A percentile compares a stretch with the other conserved stretches of the same genome.
Evolutionary conservation across 345 rosid genomes (phyloP).

Genomic region (Syzygium jambos): DNA sequence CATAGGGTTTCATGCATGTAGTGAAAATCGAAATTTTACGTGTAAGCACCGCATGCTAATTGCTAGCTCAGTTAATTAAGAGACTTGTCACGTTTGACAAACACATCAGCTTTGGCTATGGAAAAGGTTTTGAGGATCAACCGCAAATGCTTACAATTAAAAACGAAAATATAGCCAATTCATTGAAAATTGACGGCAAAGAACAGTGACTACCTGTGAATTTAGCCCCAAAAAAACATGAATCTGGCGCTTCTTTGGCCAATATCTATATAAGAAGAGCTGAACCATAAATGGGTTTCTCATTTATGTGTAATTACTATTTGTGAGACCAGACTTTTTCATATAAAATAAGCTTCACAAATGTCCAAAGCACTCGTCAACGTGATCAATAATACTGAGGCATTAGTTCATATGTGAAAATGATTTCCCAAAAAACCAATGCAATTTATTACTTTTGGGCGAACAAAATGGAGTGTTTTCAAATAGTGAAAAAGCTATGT

Average conservation of each 20-base stretch:
- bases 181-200: background rate
- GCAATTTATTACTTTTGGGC: background rate
- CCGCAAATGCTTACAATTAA: background rate
- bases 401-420: background rate
- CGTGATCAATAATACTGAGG: background rate
- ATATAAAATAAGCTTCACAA: background rate
- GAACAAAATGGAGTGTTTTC: background rate
- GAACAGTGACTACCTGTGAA: background rate
- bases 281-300: background rate
- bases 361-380: background rate
- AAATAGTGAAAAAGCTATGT: background rate
- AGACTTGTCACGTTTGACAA: too few species aligned
- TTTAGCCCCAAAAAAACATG: background rate
- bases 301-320: background rate
- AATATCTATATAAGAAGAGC: background rate
- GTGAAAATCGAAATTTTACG: too few species aligned
- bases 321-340: background rate
- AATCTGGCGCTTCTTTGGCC: background rate
- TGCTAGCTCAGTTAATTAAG: too few species aligned
- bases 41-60: too few species aligned
- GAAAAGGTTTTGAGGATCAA: too few species aligned
- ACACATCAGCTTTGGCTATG: too few species aligned
- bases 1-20: too few species aligned
- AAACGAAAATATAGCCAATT: background rate
- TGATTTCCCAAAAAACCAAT: background rate